Evolutionary conservation across 2,329 filamentous ascomycete genomes (phyloP).

Genomic region (Teratosphaeria viscida): DNA sequence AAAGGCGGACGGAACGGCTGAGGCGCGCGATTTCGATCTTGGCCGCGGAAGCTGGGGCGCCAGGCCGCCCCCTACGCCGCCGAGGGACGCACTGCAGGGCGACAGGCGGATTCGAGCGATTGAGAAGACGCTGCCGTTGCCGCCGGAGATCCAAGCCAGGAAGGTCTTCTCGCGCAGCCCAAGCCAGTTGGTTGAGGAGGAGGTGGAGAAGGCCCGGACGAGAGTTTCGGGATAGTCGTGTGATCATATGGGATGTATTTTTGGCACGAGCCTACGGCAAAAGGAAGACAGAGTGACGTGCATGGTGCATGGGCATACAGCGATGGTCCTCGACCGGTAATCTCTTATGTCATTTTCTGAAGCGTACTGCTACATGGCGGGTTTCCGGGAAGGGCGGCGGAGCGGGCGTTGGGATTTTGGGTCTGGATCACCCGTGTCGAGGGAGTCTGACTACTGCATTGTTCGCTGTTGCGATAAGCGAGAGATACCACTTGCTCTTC

Average conservation of each 20-base stretch:
- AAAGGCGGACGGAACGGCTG: conserved; percentile 15
- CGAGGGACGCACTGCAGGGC: conserved; percentile 28
- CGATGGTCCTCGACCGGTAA: background rate
- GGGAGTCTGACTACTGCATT: background rate
- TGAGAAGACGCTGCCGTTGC: conserved; percentile 20
- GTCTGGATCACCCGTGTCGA: background rate
- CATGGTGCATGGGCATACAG: background rate
- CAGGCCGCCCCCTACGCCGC: conserved; percentile 35
- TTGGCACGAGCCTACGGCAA: background rate
- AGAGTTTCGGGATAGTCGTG: background rate
- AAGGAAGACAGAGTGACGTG: background rate
- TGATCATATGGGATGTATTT: background rate
- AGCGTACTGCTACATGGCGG: background rate
- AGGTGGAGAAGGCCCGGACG: conserved; percentile 7
- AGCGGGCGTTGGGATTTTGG: background rate
- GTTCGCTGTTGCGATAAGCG: background rate
- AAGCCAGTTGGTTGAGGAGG: conserved; percentile 8
- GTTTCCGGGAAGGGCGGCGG: background rate
- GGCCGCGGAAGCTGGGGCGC: conserved; percentile 17
- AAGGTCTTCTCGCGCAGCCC: conserved; percentile 14
- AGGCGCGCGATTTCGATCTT: background rate
- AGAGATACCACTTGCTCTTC: background rate
- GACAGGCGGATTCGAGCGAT: conserved; percentile 18
- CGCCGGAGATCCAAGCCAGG: conserved; percentile 7
- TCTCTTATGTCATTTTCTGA: background rate